Base-by-base conservation (phyloP, 495 filamentous ascomycete species). In the Coniosporium apollinis region DNA sequence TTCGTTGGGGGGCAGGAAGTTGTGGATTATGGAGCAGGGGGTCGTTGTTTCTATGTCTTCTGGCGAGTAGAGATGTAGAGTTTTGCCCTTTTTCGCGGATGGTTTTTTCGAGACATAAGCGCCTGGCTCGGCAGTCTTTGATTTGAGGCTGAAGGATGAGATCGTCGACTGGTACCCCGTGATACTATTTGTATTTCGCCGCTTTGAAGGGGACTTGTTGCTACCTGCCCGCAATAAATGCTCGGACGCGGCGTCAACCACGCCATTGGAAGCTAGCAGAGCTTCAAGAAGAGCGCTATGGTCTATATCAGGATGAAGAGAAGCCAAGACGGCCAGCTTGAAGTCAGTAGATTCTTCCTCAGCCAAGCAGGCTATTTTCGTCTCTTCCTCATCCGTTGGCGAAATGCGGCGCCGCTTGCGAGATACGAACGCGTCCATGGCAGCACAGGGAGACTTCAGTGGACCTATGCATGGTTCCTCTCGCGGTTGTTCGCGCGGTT, bases 21-120 rank as follows among this genome's bases (percentile, higher is more conserved):
- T 87, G 58, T 86, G 86, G 47, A 94, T 74, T 43, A 94, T 76
- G 6, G 78, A 82, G 56, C 84, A 93, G 13, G 89, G 82, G 0
- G 89, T 92, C 46, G 85, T 66, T 11, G 66, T 59, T 32, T 77
- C 74, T 19, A 94, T 66, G 50, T 93, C 83, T 22, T 69, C 61
- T 2, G 86, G 79, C 20, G 77, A 65, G 46, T 72, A 94, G 0
- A 96, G 66, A 51, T 86, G 77, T 5, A 94, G 55, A 0, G 86
- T 93, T 43, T 72, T 61, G 8, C 85, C 89, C 48, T 80, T 93
- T 40, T 70, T 74, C 4, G 77, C 77, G 20, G 76, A 54, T 0
- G 60, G 34, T 40, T 62, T 73, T 7, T 45, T 51, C 5, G 28
- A 15, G 6, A 11, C 25, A 10, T 14, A 2, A 5, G 20, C 18